These are phyloP conservation scores for Diaporthe batatas DNA, from an alignment of 2,329 filamentous ascomycete genomes.

Conservation along the genomic window DNA sequence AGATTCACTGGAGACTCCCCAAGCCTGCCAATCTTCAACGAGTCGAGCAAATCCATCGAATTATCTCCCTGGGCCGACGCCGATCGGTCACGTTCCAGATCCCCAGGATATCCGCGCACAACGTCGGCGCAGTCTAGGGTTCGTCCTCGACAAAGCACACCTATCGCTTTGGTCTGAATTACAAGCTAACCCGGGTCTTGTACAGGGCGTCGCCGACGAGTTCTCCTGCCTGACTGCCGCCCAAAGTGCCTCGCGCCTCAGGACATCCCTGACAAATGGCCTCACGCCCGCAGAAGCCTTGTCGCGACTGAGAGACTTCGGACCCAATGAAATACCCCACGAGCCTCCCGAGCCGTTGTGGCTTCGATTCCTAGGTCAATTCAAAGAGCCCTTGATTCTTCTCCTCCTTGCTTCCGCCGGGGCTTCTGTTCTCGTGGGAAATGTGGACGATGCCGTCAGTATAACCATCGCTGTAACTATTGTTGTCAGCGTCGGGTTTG, in stretches of 20 bases:
- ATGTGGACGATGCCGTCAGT: slow-evolving; percentile 93
- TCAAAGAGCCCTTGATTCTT: slow-evolving; percentile 94
- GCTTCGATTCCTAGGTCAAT: slow-evolving; percentile 95
- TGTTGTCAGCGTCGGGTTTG: slow-evolving; percentile 94
- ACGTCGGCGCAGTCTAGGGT: slow-evolving; percentile 70
- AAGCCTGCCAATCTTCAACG: slow-evolving; percentile 42
- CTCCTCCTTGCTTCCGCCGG: slow-evolving; percentile 90
- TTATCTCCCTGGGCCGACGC: slow-evolving; percentile 46
- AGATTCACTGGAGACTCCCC: slow-evolving; percentile 41
- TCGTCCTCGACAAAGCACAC: slow-evolving; percentile 44
- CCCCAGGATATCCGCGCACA: slow-evolving; percentile 58
- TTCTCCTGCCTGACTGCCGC: slow-evolving; percentile 78
- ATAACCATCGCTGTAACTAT: slow-evolving; percentile 97
- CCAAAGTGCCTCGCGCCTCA: slow-evolving; percentile 81
- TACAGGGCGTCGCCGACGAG: slow-evolving; percentile 68
- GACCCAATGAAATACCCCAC: slow-evolving; percentile 94
- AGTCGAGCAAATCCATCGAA: slow-evolving; percentile 38
- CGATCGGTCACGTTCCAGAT: slow-evolving; percentile 52
- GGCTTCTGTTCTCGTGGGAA: slow-evolving; percentile 91
- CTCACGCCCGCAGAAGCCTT: slow-evolving; percentile 86
- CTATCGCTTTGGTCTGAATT: background rate
- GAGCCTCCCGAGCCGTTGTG: slow-evolving; percentile 94
- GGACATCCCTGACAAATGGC: slow-evolving; percentile 86
- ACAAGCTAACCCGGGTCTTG: slow-evolving; percentile 31
- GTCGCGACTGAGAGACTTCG: slow-evolving; percentile 82